Evolutionary conservation across 805 yeast species (phyloP).

Genomic region (Wickerhamiella occidentalis): DNA sequence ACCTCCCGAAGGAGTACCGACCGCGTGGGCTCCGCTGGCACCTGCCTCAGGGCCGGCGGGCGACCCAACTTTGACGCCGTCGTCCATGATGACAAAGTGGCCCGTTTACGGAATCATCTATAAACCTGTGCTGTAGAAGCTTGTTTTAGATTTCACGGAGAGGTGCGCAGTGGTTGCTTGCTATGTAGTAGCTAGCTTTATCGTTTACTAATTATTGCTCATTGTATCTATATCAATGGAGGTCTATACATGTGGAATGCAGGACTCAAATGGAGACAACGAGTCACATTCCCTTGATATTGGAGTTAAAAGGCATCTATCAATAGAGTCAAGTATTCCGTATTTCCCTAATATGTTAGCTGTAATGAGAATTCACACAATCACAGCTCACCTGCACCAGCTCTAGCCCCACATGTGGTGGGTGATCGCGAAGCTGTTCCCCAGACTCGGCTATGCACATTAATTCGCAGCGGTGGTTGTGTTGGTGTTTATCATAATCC

Average conservation of each 20-base stretch:
- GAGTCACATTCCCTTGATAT: too few species aligned
- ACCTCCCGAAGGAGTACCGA: conserved; percentile 1
- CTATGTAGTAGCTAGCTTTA: background rate
- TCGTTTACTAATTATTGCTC: too few species aligned
- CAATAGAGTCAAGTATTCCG: too few species aligned
- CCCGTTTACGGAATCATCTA: conserved; percentile 1
- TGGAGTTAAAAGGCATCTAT: too few species aligned
- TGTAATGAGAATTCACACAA: too few species aligned
- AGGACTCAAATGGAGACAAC: too few species aligned
- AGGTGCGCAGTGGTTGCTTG: background rate
- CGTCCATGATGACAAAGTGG: conserved; percentile 12
- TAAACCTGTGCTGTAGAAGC: background rate
- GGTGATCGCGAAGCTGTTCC: background rate
- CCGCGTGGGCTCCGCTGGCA: background rate
- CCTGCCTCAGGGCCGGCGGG: conserved; percentile 7
- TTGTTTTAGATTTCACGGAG: background rate
- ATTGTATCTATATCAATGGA: too few species aligned
- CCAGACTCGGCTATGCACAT: conserved; percentile 3
- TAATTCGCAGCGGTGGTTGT: background rate
- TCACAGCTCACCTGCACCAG: background rate
- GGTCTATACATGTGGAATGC: too few species aligned
- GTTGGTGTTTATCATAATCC: too few species aligned
- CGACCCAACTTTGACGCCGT: conserved; percentile 11
- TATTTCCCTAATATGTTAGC: too few species aligned
- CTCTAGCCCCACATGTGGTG: background rate